Evolutionary conservation across 2,329 filamentous ascomycete genomes (phyloP), one percentile per base, ranked within the genome.

Genomic region (Fusarium armeniacum): DNA sequence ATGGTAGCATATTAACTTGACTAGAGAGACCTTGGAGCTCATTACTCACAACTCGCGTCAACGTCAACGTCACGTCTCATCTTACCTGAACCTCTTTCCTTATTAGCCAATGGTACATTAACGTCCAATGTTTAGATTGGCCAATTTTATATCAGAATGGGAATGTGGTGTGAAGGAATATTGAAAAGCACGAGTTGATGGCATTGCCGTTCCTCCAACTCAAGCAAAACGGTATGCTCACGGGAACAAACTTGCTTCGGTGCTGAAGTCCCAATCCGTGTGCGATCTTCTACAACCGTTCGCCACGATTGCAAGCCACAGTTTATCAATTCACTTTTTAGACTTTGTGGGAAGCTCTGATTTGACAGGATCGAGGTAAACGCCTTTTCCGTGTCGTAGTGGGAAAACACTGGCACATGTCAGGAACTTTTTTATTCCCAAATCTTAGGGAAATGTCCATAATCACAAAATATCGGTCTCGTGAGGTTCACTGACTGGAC

Each of bases 301-400:
- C 49, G 72, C 72, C 72, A 74, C 72, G 45, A 50, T 71, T 46
- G 62, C 60, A 73, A 52, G 72, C 72, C 72, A 74, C 72, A 71
- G 40, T 38, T 47, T 35, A 44, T 26, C 22, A 11, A 33, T 47
- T 32, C 40, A 30, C 33, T 50, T 40, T 40, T 22, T 41, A 33
- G 18, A 49, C 40, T 50, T 54, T 40, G 7, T 40, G 41, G n/a
- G 43, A 41, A 30, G 20, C 32, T 40, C 33, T 43, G 36, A 67
- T 49, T 50, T 44, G 55, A 59, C 56, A 50, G 69, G 56, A 58
- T 57, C 30, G 50, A 66, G 55, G 46, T 50, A 65, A 57, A 69
- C 54, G 59, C 64, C 68, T 58, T 61, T 65, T 69, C 68, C 68
- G 64, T 65, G 40, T 49, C 45, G 35, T 58, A 40, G 40, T 47